Conservation (phyloP, 352 stramenopile genomes). For the Phytophthora megakarya region DNA sequence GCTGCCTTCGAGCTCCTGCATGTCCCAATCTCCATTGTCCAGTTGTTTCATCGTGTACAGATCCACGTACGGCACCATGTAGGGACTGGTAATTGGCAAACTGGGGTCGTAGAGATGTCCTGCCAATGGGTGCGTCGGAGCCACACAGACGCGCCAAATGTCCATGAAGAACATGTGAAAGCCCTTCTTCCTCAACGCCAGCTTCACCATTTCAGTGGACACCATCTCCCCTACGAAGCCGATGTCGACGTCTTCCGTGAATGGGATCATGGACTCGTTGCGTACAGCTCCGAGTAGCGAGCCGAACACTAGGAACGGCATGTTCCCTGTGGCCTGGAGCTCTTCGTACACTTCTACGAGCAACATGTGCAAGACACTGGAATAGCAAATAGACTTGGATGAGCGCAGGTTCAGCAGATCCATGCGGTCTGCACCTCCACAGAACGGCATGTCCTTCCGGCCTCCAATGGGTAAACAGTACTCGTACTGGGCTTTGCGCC, state of each 20-base stretch:
- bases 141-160: constrained; percentile 46
- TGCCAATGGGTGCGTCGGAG: constrained; percentile 43
- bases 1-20: constrained; percentile 28
- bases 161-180: constrained; percentile 52
- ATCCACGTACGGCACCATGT: constrained; percentile 40
- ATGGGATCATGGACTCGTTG: constrained; percentile 50
- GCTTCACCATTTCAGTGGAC: constrained; percentile 6
- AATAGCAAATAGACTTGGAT: constrained; percentile 46
- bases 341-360: constrained; percentile 58
- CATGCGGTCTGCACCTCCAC: constrained; percentile 43
- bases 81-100: constrained; percentile 4
- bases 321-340: constrained; percentile 27
- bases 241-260: constrained; percentile 59
- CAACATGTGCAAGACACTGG: constrained; percentile 57
- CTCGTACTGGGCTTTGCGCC: constrained; percentile 8
- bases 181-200: constrained; percentile 34
- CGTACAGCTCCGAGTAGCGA: constrained; percentile 54
- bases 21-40: constrained; percentile 18
- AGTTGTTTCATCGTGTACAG: constrained; percentile 34
- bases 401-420: constrained; percentile 38
- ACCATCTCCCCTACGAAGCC: constrained; percentile 31
- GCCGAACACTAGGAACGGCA: constrained; percentile 46
- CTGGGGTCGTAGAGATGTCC: constrained; percentile 39
- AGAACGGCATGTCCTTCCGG: constrained; percentile 50
- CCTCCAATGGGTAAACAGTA: constrained; percentile 58